Conservation (phyloP, 1,284 basidiomycete species). For the Boletus semigastroideus region DNA sequence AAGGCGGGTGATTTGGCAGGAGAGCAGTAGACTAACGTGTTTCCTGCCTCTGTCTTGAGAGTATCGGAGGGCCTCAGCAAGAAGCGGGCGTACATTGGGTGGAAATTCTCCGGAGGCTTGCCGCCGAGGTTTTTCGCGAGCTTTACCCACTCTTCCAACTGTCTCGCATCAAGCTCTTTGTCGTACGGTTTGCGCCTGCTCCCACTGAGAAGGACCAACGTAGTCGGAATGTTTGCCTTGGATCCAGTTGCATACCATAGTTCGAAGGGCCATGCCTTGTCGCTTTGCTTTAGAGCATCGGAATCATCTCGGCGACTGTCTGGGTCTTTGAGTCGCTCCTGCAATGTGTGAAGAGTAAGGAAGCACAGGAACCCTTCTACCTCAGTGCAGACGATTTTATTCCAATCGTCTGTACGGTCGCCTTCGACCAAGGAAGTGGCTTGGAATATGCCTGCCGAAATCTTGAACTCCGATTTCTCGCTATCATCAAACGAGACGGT, state of each 20-base stretch:
- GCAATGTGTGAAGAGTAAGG: neutral
- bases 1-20: neutral
- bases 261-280: neutral
- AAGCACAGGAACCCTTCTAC: neutral
- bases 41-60: neutral
- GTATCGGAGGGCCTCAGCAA: neutral
- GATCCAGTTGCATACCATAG: neutral
- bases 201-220: neutral
- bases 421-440: neutral
- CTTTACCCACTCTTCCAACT: neutral
- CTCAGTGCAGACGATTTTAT: too few relatives aligned
- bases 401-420: too few relatives aligned
- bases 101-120: neutral
- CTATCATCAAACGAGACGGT: neutral
- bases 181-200: neutral
- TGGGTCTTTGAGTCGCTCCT: neutral
- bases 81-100: neutral
- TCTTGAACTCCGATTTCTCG: neutral
- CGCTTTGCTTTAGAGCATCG: neutral
- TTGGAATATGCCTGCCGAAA: neutral
- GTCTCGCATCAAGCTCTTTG: neutral
- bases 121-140: neutral
- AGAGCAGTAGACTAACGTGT: neutral
- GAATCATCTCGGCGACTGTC: neutral
- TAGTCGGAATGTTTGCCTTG: neutral